Base-by-base conservation (phyloP, 495 filamentous ascomycete species). In the Aspergillus egyptiacus region DNA sequence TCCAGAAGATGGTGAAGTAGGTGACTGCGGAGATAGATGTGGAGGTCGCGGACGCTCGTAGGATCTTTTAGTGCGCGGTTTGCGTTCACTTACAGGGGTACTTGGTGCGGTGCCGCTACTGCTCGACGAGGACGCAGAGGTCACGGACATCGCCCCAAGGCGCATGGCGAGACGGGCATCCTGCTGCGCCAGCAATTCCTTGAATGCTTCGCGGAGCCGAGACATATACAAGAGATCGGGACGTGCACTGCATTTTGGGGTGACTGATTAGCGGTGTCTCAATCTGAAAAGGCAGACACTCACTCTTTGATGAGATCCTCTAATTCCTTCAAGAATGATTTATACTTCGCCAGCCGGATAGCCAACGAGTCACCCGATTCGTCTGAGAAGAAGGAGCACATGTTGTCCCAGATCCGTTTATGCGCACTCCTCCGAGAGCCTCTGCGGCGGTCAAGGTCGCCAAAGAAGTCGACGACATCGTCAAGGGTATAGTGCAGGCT, bases 401-500 rank as follows among this genome's bases (percentile, higher is more conserved):
- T 58, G 28, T 76, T 67, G 9, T 66, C 51, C 83, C 83, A 87
- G 11, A 71, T 70, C 31, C 64, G 62, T 36, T 66, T 64, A 55
- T 76, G 78, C 14, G 59, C 58, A 13, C 69, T 70, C 10, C 61
- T 58, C n/a, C 60, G 62, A 17, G 61, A 39, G 36, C 57, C 64
- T 28, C 55, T 62, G 36, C 62, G 61, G 50, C 55, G 44, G 28
- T 73, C 69, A 10, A 80, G 63, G 18, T 62, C 62, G 40, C 64
- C 68, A 46, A 79, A 82, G 55, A 78, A 74, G 31, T 67, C 63
- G 42, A 68, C 59, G 30, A 80, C 72, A 55, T 76, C 77, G 46
- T 72, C 68, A 28, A 80, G 65, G 0, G 79, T 83, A 50, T 71
- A 73, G 24, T 70, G 59, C 28, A 83, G 58, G 54, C 76, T 80